phyloP scores from a whole-genome alignment of 257 asterid genomes.

The Jaltomata sinuosa region DNA sequence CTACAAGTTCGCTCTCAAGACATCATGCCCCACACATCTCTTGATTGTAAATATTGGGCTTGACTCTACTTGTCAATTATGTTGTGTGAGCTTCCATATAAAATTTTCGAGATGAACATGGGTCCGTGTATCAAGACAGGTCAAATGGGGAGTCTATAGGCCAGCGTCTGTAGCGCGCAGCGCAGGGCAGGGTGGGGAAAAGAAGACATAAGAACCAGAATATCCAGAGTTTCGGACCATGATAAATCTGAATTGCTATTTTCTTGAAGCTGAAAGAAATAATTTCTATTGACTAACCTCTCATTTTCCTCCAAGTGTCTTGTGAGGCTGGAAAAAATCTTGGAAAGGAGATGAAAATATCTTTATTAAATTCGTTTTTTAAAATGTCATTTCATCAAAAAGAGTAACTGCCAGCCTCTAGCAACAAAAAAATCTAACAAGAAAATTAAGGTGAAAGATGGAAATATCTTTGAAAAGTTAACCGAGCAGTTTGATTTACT shows the following conservation, averaged over 20 bases:
- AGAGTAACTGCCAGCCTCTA: neutral
- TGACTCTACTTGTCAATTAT: neutral
- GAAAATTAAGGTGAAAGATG: neutral
- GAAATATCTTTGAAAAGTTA: neutral
- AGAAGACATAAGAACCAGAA: too few relatives aligned
- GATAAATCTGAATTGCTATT: neutral
- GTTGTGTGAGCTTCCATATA: neutral
- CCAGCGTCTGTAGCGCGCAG: too few relatives aligned
- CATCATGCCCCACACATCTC: too few relatives aligned
- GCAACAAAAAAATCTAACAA: neutral
- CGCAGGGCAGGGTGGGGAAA: too few relatives aligned
- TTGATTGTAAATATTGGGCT: too few relatives aligned
- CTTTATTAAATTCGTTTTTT: neutral
- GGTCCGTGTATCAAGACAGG: too few relatives aligned
- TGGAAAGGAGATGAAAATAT: neutral
- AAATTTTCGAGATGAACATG: neutral
- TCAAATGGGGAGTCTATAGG: too few relatives aligned
- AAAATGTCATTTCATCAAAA: neutral
- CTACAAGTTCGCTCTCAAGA: too few relatives aligned
- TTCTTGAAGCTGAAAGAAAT: neutral
- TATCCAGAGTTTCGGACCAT: neutral
- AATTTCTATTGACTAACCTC: neutral
- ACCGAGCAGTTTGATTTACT: neutral
- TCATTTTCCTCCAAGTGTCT: neutral
- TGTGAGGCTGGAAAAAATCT: neutral